Conservation (phyloP, 2,329 filamentous ascomycete genomes). For the Penicillium sp. region DNA sequence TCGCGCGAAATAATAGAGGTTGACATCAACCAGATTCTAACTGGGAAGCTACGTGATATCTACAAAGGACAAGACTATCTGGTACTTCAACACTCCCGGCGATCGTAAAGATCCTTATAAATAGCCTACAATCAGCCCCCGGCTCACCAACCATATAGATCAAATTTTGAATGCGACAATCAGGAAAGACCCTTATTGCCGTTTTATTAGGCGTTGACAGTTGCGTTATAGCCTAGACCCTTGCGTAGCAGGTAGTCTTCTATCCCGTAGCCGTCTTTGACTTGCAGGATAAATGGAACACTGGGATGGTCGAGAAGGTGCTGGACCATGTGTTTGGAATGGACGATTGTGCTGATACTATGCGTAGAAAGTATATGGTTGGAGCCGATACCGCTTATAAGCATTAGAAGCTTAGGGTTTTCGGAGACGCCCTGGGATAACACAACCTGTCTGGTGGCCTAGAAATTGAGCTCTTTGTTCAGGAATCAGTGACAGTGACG, state of each 20-base stretch:
- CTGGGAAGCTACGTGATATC: too few species aligned
- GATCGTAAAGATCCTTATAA: too few species aligned
- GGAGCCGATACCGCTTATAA: constrained; percentile 50
- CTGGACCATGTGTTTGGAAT: constrained; percentile 31
- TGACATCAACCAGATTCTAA: too few species aligned
- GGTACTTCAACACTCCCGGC: too few species aligned
- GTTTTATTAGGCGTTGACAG: too few species aligned
- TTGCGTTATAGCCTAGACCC: constrained; percentile 17
- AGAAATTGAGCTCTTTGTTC: constrained; percentile 47
- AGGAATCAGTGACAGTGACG: constrained; percentile 47
- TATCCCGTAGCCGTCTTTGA: constrained; percentile 44
- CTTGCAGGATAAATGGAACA: constrained; percentile 41
- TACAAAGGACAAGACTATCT: too few species aligned
- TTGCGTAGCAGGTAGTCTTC: constrained; percentile 43
- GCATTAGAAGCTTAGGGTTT: constrained; percentile 52
- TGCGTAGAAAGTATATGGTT: constrained; percentile 39
- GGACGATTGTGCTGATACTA: constrained; percentile 32
- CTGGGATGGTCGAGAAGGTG: constrained; percentile 41
- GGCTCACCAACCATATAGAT: constrained; percentile 62
- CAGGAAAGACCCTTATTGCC: constrained; percentile 42
- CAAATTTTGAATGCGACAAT: constrained; percentile 60
- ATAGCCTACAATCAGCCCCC: constrained; percentile 11
- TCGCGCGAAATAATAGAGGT: too few species aligned
- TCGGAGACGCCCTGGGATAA: constrained; percentile 53
- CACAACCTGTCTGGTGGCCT: constrained; percentile 50